These are phyloP conservation scores for Blastomyces silverae DNA, from an alignment of 2,329 filamentous ascomycete species.

Conservation along the genomic window DNA sequence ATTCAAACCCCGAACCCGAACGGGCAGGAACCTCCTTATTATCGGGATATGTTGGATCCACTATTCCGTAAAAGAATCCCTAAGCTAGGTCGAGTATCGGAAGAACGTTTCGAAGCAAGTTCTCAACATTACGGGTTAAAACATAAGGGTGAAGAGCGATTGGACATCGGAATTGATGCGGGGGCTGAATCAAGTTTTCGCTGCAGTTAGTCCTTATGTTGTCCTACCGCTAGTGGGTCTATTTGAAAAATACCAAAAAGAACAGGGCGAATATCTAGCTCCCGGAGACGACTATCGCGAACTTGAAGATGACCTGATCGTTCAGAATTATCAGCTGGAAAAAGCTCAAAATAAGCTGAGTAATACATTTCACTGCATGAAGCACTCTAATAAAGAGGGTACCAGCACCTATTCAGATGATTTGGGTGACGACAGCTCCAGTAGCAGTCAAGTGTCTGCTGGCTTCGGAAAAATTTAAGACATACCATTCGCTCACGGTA, in stretches of 20 bases:
- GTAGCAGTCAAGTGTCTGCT: background rate
- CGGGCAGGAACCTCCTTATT: too few relatives aligned
- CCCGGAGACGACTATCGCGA: conserved; percentile 7
- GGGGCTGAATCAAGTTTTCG: conserved; percentile 1
- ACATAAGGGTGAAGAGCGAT: background rate
- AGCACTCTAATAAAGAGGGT: background rate
- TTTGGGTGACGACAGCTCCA: background rate
- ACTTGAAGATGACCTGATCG: background rate
- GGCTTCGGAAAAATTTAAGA: background rate
- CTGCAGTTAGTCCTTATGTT: background rate
- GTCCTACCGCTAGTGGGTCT: background rate
- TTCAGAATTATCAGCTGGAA: conserved; percentile 1
- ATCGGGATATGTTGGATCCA: background rate
- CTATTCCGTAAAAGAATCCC: background rate
- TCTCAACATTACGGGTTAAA: background rate
- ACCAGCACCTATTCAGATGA: background rate
- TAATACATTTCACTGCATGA: background rate
- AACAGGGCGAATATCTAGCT: conserved; percentile 3
- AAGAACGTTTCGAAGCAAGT: conserved; percentile 1
- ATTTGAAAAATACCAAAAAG: background rate
- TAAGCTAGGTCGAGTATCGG: background rate
- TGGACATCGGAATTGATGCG: background rate
- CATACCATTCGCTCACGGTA: background rate
- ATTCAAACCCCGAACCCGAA: too few relatives aligned
- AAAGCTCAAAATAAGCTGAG: background rate